Base-by-base conservation (phyloP, 1,284 basidiomycete genomes). In the Cutaneotrichosporon cavernicola region DNA sequence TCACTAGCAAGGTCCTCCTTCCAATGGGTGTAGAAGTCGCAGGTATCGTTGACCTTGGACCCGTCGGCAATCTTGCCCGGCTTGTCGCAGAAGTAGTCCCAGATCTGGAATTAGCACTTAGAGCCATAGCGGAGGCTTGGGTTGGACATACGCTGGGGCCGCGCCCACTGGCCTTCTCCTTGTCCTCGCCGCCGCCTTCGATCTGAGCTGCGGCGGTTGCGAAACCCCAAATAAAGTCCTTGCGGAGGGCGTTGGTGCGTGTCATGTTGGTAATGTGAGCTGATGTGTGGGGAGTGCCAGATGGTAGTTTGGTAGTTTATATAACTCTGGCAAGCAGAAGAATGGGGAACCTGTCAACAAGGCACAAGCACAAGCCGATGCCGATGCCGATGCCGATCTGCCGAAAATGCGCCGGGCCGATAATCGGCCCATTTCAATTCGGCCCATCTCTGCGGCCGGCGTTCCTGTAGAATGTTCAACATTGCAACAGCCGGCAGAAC, bases 221-320 rank as follows among this genome's bases (percentile, higher is more conserved):
- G 70, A 88, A 89, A 63, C 88, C 88, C 86, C 87, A 89, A 60
- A 89, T 80, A 75, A 90, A 90, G 74, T 87, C 85, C 65, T 31
- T 40, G 11, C 58, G 60, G 21, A 67, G 64, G 6, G 57, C 40
- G 61, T 64, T 66, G 18, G 56, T 62, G 60, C 47, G 31, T 32
- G 50, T 21, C 14, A 60, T 56, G 51, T 43, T 52, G 43, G 26
- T 26, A 26, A 26, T 26, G 26, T 26, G 26, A 26, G 26, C 26
- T 36, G 40, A 34, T 47, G n/a, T 16, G 52, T 56, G 14, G 30
- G 49, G 22, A 22, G 31, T 5, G 18, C 30, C 18, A 5, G 26
- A n/a, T 26, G 10, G 38, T 38, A 38, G 22, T 31, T 40, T 32
- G 50, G 50, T 18, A n/a, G 32, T n/a, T 26, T 16, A 22, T 11